Conservation (phyloP, 352 stramenopile genomes). For the Globisporangium nunn region DNA sequence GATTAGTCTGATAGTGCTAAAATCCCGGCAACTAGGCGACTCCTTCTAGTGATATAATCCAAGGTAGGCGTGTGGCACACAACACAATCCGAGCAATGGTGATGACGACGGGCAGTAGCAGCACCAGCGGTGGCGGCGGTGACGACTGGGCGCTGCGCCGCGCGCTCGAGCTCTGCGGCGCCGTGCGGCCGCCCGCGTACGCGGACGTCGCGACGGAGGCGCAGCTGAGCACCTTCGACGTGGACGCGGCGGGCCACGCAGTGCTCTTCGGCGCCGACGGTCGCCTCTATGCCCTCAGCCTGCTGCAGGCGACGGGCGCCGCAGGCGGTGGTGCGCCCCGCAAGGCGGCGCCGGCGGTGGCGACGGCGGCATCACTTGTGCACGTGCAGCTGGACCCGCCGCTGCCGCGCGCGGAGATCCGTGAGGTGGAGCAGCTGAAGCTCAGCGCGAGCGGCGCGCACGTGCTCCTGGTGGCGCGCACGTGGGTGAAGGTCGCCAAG, state of each 20-base stretch:
- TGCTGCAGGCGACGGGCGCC: slow-evolving; percentile 31
- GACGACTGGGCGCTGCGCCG: slow-evolving; percentile 49
- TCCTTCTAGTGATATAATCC: too few relatives aligned
- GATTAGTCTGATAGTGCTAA: not conserved
- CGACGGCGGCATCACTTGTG: slow-evolving; percentile 13
- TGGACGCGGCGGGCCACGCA: slow-evolving; percentile 40
- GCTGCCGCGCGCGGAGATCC: slow-evolving; percentile 34
- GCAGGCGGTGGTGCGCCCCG: slow-evolving; percentile 6
- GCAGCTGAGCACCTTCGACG: slow-evolving; percentile 61
- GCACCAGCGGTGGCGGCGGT: not conserved
- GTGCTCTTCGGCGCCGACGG: slow-evolving; percentile 41
- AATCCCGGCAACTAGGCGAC: not conserved
- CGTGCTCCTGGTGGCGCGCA: slow-evolving; percentile 44
- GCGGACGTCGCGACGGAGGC: slow-evolving; percentile 40
- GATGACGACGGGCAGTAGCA: not conserved
- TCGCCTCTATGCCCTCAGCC: slow-evolving; percentile 42
- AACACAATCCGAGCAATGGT: not conserved
- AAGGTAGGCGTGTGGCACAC: not conserved
- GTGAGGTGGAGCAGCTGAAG: slow-evolving; percentile 49
- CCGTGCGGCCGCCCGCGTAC: slow-evolving; percentile 43
- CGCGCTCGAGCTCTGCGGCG: slow-evolving; percentile 57
- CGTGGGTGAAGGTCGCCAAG: slow-evolving; percentile 56
- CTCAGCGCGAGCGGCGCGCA: slow-evolving; percentile 50
- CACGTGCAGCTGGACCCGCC: slow-evolving; percentile 59
- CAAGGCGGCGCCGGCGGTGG: not conserved